phyloP scores from a whole-genome alignment of 441 rosid species.

The Gossypium aridum region DNA sequence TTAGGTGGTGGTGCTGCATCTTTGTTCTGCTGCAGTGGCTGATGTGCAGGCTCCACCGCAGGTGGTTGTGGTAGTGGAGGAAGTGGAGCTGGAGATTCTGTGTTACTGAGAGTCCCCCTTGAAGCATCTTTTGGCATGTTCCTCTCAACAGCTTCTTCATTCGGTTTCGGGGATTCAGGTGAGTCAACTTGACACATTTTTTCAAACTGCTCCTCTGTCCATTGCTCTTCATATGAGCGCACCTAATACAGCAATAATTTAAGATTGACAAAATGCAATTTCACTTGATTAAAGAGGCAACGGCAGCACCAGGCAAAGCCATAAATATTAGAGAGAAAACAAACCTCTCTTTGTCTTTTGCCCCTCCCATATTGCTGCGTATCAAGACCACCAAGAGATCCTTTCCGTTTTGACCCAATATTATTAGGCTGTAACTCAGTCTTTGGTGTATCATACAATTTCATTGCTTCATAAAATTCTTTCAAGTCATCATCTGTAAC shows the following conservation, averaged over 20 bases:
- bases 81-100: constrained; percentile 20
- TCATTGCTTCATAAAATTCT: constrained; percentile 62
- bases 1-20: constrained; percentile 73
- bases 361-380: constrained; percentile 85
- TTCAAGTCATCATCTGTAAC: constrained; percentile 78
- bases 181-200: constrained; percentile 77
- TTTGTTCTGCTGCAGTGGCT: constrained; percentile 33
- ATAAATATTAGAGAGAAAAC: constrained; percentile 22
- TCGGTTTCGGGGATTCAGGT: constrained; percentile 60
- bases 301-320: neutral
- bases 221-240: constrained; percentile 88
- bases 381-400: constrained; percentile 53
- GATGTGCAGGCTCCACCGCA: constrained; percentile 26
- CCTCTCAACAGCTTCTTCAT: constrained; percentile 45
- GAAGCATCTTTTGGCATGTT: constrained; percentile 34
- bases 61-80: constrained; percentile 13
- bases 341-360: constrained; percentile 90
- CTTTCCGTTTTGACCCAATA: constrained; percentile 55
- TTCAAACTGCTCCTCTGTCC: constrained; percentile 95
- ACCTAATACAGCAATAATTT: constrained; percentile 36
- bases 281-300: constrained; percentile 2
- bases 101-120: constrained; percentile 15
- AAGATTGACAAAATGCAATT: neutral
- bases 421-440: constrained; percentile 33
- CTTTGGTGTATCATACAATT: constrained; percentile 55